Evolutionary conservation across 1,139 yeast genomes (phyloP), one percentile per base, ranked within the genome.

Genomic region (Pneumocystis jirovecii): DNA sequence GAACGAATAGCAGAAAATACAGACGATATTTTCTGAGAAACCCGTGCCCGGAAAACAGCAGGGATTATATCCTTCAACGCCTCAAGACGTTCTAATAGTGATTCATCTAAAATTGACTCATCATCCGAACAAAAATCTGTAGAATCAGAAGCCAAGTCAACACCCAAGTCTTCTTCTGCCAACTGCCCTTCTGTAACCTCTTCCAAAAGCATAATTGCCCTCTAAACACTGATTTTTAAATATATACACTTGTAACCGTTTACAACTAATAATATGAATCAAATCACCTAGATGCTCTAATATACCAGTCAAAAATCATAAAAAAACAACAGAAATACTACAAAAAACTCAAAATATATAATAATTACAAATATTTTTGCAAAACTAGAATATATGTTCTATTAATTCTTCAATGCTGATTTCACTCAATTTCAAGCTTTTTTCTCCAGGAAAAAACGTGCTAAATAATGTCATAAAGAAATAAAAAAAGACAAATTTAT

Each of bases 21-120:
- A 8, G n/a, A 39, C 2, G 44, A 21, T 63, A 72, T 65, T 66
- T 72, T 63, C 69, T 69, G 56, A 66, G 74, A 70, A 66, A 83
- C 70, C 70, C 77, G 75, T 67, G 78, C 80, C 80, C 97, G 86
- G 76, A 88, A 91, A 72, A 83, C 82, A 71, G 97, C 97, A 61
- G 97, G 89, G 68, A 93, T 80, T 68, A 91, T 89, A 75, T 93
- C 97, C 77, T 85, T 89, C 72, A 93, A 83, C 65, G 99, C 98
- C 69, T 83, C 83, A 70, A 93, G 76, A 81, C 99, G 87, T 72
- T 93, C 98, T 69, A 81, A 78, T 56, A 95, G 72, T 62, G 97
- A 86, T 80, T 93, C 98, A 42, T 42, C 45, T 6, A 42, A 31
- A 3, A 42, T 7, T 12, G 44, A 39, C 7, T 60, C 61, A 12